A percentile compares a stretch with the other conserved stretches of the same genome.
Conservation (phyloP, 768 basidiomycete genomes). For the Solioccasus polychromus region DNA sequence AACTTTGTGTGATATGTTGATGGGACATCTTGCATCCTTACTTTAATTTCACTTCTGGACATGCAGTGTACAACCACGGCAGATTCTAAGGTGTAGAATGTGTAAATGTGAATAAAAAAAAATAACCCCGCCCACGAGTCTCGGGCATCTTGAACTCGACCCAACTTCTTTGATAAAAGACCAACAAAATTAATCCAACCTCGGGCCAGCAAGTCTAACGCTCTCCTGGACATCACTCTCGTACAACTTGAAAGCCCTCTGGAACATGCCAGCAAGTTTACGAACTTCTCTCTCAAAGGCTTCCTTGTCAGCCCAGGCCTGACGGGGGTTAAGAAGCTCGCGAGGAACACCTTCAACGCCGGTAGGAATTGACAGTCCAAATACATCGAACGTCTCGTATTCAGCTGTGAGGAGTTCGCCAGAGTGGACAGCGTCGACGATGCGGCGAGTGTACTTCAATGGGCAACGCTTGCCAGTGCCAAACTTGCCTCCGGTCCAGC, state of each 20-base stretch:
- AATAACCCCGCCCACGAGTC: too few relatives aligned
- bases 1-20: slow-evolving; percentile 24
- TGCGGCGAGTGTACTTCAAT: slow-evolving; percentile 91
- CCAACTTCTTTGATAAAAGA: background rate
- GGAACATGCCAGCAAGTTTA: slow-evolving; percentile 92
- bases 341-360: slow-evolving; percentile 81
- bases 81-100: too few relatives aligned
- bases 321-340: slow-evolving; percentile 83
- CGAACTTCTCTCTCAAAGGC: slow-evolving; percentile 86
- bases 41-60: too few relatives aligned
- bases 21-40: too few relatives aligned
- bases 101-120: too few relatives aligned
- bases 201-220: slow-evolving; percentile 81
- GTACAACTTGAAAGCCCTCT: slow-evolving; percentile 89
- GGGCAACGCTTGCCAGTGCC: slow-evolving; percentile 94
- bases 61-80: too few relatives aligned
- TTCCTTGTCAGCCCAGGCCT: slow-evolving; percentile 87
- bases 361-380: slow-evolving; percentile 84
- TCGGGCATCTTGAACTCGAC: too few relatives aligned
- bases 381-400: slow-evolving; percentile 80
- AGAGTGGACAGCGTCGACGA: slow-evolving; percentile 96
- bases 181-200: slow-evolving; percentile 18
- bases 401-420: slow-evolving; percentile 86
- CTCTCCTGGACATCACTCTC: slow-evolving; percentile 80
- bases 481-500: slow-evolving; percentile 93